phyloP scores from a whole-genome alignment of 2,329 filamentous ascomycete genomes.

The Eutypella sp. region DNA sequence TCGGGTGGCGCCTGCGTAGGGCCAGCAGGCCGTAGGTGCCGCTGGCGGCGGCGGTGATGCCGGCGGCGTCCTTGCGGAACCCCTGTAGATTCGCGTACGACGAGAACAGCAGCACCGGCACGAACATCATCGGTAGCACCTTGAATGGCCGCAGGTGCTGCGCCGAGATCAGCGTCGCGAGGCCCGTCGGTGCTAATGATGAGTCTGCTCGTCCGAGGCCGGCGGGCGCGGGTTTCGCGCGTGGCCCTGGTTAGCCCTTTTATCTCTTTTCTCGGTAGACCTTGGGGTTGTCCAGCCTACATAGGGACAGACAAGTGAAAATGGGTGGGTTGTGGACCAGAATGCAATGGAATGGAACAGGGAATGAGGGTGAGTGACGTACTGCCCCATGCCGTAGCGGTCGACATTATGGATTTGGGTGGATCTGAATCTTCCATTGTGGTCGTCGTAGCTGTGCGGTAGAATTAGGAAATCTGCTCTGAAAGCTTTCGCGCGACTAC shows the following conservation, averaged over 20 bases:
- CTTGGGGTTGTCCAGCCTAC: too few species aligned
- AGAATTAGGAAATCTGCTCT: neutral
- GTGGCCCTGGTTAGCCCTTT: too few species aligned
- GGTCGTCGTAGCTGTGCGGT: neutral
- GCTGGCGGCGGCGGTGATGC: constrained; percentile 50
- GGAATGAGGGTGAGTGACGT: constrained; percentile 24
- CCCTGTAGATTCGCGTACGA: constrained; percentile 57
- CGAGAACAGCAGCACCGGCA: constrained; percentile 49
- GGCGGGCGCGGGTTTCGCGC: neutral
- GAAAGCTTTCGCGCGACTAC: neutral
- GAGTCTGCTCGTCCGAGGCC: constrained; percentile 35
- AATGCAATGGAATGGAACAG: too few species aligned
- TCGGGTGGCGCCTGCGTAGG: constrained; percentile 38
- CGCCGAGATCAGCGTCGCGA: constrained; percentile 52
- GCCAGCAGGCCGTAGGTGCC: constrained; percentile 54
- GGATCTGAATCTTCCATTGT: constrained; percentile 28
- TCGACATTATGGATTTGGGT: constrained; percentile 28
- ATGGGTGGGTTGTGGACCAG: neutral
- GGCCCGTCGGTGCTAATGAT: constrained; percentile 48
- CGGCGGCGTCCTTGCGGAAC: constrained; percentile 52
- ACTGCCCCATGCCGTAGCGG: constrained; percentile 46
- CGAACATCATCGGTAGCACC: constrained; percentile 43
- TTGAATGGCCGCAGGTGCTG: constrained; percentile 52
- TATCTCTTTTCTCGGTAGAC: too few species aligned
- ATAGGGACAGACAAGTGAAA: neutral